These are phyloP conservation scores for Oropetium thomaeum DNA, from an alignment of 176 grass and related monocot species.

Conservation along the genomic window DNA sequence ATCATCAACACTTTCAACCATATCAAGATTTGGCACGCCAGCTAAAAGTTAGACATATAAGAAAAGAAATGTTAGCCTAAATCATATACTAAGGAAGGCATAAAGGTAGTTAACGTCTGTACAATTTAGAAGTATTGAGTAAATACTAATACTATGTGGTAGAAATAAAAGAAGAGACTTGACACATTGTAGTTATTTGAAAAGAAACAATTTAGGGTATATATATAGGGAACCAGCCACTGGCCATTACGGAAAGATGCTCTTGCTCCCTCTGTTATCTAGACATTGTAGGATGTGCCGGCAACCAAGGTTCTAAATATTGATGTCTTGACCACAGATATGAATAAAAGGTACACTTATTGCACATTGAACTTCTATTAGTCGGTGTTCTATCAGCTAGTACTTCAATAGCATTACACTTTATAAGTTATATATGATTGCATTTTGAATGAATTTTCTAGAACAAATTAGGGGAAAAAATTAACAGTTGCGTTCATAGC, in stretches of 20 bases:
- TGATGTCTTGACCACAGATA: neutral
- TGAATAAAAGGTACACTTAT: neutral
- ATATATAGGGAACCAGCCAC: neutral
- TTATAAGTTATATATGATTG: neutral
- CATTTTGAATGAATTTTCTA: neutral
- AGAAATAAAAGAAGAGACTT: neutral
- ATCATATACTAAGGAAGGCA: neutral
- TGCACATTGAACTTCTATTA: neutral
- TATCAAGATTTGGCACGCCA: constrained; percentile 87
- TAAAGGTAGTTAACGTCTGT: neutral
- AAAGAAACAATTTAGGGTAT: neutral
- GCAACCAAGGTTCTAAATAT: neutral
- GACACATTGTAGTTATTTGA: neutral
- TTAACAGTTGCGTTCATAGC: neutral
- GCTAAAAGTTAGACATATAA: constrained; percentile 45
- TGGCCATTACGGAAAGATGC: neutral
- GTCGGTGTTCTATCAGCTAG: neutral
- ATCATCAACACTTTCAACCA: constrained; percentile 93
- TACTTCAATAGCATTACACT: neutral
- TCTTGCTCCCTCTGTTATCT: neutral
- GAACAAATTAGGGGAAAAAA: no score
- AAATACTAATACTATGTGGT: neutral
- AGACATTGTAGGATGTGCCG: neutral
- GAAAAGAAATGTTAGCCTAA: constrained; percentile 20
- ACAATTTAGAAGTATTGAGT: neutral